Base-by-base conservation (phyloP, 768 basidiomycete genomes). In the Cubamyces lactineus region DNA sequence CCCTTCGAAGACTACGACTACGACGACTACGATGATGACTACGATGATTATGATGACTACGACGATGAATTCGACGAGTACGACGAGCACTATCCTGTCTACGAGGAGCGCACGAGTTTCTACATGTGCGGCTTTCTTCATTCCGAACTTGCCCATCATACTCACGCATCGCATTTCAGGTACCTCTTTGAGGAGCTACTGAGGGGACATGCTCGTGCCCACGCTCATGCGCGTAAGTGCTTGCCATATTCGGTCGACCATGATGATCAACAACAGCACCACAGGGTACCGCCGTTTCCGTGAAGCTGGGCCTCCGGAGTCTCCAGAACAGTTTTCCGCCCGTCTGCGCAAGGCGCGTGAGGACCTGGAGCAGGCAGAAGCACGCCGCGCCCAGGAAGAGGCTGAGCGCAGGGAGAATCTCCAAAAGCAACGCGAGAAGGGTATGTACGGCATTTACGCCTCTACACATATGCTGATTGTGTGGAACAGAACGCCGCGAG, bases 281-380 rank as follows among this genome's bases (percentile, higher is more conserved):
- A n/a, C 19, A 61, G 64, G 59, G 16, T 62, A 53, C 48, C 61
- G 53, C 8, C 56, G 47, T 45, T 73, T 66, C 21, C 70, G 69
- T 41, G 67, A 64, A 39, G 65, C 57, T 60, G 52, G 62, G 19
- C 57, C 41, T 6, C 70, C 76, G 13, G 86, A 88, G 68, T 80
- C 79, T 12, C 75, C 70, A n/a, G 81, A 84, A 55, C 76, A 86
- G 70, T 83, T 82, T 38, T 71, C 79, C 52, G 80, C 79, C 43
- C 84, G 86, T 46, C 59, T 87, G 16, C 80, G 79, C 48, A 76
- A 76, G 48, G 70, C 66, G 34, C 76, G 81, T 42, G 83, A 87
- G 71, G 84, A 85, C 45, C 86, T 84, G 68, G 72, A 80, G 59
- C 80, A 72, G 23, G 86, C 84, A 0, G 79, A 83, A 61, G 78